Evolutionary conservation across 768 basidiomycete species (phyloP).

Genomic region (Pleurotus citrinopileatus): DNA sequence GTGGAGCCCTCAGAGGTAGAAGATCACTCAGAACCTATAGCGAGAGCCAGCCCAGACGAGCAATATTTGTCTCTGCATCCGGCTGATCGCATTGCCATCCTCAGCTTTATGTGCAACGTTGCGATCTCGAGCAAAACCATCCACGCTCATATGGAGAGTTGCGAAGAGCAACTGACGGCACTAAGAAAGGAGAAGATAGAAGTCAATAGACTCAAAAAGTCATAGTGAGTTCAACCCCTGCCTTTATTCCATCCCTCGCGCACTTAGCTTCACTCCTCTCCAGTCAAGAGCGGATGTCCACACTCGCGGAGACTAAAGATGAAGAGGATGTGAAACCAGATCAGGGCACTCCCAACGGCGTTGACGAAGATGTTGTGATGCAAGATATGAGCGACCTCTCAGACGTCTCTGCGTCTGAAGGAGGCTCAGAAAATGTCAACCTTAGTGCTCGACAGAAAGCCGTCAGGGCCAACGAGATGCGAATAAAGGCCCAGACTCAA

Average conservation of each 20-base stretch:
- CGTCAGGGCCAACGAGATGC: constrained; percentile 49
- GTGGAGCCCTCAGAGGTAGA: constrained; percentile 48
- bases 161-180: constrained; percentile 87
- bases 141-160: constrained; percentile 85
- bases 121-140: constrained; percentile 89
- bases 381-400: constrained; percentile 73
- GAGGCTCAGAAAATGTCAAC: constrained; percentile 55
- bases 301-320: constrained; percentile 60
- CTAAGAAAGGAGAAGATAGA: constrained; percentile 95
- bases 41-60: constrained; percentile 52
- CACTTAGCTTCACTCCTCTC: constrained; percentile 12
- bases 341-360: constrained; percentile 37
- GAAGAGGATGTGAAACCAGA: constrained; percentile 26
- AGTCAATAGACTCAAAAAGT: constrained; percentile 85
- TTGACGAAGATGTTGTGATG: constrained; percentile 56
- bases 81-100: constrained; percentile 78
- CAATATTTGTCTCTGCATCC: constrained; percentile 74
- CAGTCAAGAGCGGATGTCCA: constrained; percentile 74
- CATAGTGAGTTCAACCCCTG: constrained; percentile 58
- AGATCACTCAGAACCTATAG: constrained; percentile 20
- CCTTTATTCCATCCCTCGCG: constrained; percentile 1
- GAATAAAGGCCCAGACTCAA: constrained; percentile 49
- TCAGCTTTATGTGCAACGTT: constrained; percentile 87
- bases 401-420: constrained; percentile 62
- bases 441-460: constrained; percentile 38